Conservation (phyloP, 306 rosid species). For the Quercus berberidifolia region DNA sequence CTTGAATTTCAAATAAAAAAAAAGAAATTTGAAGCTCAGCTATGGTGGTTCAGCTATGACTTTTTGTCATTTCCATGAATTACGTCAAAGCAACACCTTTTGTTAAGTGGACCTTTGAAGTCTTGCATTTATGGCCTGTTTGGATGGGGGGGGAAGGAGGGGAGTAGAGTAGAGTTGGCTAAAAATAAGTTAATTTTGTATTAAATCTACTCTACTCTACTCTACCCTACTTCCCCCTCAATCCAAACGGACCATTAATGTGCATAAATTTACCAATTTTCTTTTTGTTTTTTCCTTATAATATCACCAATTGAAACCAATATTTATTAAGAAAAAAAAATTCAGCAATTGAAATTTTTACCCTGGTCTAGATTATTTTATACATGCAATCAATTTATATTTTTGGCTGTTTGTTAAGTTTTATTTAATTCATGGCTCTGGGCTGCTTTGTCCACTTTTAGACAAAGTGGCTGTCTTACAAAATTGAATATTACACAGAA, state of each 20-base stretch:
- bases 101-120: background rate
- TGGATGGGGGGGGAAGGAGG: too few relatives aligned
- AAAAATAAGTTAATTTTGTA: too few relatives aligned
- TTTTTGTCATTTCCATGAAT: background rate
- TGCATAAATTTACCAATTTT: background rate
- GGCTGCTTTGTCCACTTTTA: background rate
- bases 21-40: background rate
- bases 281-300: too few relatives aligned
- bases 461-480: background rate
- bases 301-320: too few relatives aligned
- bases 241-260: background rate
- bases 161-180: too few relatives aligned
- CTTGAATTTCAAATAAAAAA: background rate
- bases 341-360: too few relatives aligned
- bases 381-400: background rate
- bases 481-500: background rate
- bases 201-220: too few relatives aligned
- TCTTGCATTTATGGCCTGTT: background rate
- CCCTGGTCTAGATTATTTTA: too few relatives aligned
- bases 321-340: too few relatives aligned
- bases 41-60: background rate
- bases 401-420: background rate
- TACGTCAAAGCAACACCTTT: background rate
- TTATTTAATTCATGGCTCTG: background rate
- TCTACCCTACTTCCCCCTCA: too few relatives aligned